phyloP scores from a whole-genome alignment of 1,284 basidiomycete genomes.

The Pisolithus thermaeus region DNA sequence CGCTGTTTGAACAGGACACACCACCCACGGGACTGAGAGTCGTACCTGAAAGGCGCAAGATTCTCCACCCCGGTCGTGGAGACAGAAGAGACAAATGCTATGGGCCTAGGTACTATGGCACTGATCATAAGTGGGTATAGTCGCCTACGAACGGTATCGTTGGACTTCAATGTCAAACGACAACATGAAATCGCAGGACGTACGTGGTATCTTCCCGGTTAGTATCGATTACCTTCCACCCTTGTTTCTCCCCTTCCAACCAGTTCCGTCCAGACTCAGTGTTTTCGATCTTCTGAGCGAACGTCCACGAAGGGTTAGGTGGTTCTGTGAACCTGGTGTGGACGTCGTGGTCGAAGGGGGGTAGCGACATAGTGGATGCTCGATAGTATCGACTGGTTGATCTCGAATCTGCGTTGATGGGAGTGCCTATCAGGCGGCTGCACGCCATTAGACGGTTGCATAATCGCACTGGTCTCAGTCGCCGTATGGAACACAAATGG shows the following conservation, averaged over 20 bases:
- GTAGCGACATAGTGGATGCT: conserved; percentile 14
- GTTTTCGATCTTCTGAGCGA: conserved; percentile 46
- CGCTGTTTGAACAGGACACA: conserved; percentile 26
- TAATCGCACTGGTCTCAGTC: too few relatives aligned
- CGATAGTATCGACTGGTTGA: background rate
- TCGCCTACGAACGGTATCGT: conserved; percentile 19
- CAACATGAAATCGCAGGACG: conserved; percentile 10
- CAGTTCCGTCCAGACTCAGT: conserved; percentile 44
- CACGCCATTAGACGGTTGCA: too few relatives aligned
- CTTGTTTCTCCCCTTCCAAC: conserved; percentile 44
- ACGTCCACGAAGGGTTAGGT: conserved; percentile 56
- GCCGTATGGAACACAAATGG: too few relatives aligned
- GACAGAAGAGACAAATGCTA: conserved; percentile 63
- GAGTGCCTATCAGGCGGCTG: background rate
- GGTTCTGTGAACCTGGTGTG: conserved; percentile 34
- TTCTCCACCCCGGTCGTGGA: conserved; percentile 49
- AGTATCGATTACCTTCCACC: conserved; percentile 57
- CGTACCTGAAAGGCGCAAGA: conserved; percentile 52
- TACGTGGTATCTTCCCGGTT: conserved; percentile 41
- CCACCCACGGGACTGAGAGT: conserved; percentile 1
- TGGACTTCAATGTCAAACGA: background rate
- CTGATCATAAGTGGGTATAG: conserved; percentile 49
- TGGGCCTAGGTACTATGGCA: conserved; percentile 60
- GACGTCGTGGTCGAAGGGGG: conserved; percentile 15
- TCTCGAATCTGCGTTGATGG: background rate